Evolutionary conservation across 2,329 filamentous ascomycete genomes (phyloP).

Genomic region (Colletotrichum shisoi): DNA sequence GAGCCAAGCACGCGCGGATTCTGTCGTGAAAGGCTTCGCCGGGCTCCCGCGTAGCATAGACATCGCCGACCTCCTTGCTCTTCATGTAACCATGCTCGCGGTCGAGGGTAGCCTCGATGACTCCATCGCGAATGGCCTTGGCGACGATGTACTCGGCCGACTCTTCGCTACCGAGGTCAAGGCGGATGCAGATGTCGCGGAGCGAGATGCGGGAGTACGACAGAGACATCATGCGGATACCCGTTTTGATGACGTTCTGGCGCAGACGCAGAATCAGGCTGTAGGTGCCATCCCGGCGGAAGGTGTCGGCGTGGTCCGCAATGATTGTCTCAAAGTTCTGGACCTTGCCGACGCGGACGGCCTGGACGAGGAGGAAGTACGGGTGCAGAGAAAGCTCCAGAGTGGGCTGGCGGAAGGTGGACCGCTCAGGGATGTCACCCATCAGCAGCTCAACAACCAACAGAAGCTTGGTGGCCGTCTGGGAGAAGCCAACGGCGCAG

Average conservation of each 20-base stretch:
- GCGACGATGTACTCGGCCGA: constrained; percentile 99
- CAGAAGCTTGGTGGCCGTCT: constrained; percentile 94
- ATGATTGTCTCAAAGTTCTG: constrained; percentile 92
- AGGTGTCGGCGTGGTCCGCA: constrained; percentile 79
- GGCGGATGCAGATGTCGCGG: constrained; percentile 93
- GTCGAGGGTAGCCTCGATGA: constrained; percentile 94
- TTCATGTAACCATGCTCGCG: constrained; percentile 98
- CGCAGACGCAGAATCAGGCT: constrained; percentile 91
- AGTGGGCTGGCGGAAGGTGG: constrained; percentile 87
- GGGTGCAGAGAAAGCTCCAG: constrained; percentile 89
- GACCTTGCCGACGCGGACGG: constrained; percentile 94
- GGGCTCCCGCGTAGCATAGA: constrained; percentile 94
- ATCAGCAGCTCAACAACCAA: constrained; percentile 96
- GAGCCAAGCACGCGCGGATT: constrained; percentile 86
- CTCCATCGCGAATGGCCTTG: constrained; percentile 96
- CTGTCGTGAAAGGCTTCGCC: constrained; percentile 98
- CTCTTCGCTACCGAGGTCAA: constrained; percentile 94
- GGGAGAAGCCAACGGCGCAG: constrained; percentile 91
- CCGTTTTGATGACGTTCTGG: constrained; percentile 99
- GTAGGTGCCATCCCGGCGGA: constrained; percentile 94
- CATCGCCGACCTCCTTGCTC: constrained; percentile 94
- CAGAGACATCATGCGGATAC: constrained; percentile 98
- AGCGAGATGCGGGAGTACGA: constrained; percentile 97
- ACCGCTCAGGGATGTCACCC: constrained; percentile 97
- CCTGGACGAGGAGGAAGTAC: constrained; percentile 92